phyloP scores from a whole-genome alignment of 306 rosid species.

The Glycine tomentella region DNA sequence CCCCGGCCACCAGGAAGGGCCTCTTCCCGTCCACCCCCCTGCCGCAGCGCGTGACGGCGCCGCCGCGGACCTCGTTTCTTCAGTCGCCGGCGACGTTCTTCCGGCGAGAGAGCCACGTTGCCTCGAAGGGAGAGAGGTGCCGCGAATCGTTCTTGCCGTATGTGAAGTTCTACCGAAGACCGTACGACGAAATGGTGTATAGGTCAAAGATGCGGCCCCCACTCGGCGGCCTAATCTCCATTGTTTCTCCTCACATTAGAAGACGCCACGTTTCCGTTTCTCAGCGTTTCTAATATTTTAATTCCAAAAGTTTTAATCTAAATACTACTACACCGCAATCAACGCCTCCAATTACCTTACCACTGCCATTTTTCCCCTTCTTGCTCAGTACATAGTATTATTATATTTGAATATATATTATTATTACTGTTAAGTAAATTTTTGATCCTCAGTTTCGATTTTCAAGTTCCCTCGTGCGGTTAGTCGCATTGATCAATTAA shows the following conservation, averaged over 20 bases:
- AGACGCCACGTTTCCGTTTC: constrained; percentile 91
- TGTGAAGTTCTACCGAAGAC: constrained; percentile 69
- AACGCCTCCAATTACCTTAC: background rate
- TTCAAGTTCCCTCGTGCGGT: constrained; percentile 58
- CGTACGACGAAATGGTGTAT: constrained; percentile 81
- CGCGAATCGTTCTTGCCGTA: constrained; percentile 67
- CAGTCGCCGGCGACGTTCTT: constrained; percentile 94
- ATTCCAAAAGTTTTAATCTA: background rate
- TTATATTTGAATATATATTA: constrained; percentile 24
- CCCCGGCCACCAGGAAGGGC: constrained; percentile 61
- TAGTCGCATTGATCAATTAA: constrained; percentile 1
- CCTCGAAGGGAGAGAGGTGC: constrained; percentile 57
- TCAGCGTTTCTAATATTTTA: constrained; percentile 75
- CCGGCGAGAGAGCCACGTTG: constrained; percentile 68
- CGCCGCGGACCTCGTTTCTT: constrained; percentile 73
- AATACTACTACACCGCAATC: constrained; percentile 38
- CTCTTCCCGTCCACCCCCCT: constrained; percentile 85
- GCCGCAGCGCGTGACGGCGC: constrained; percentile 71
- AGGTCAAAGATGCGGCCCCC: constrained; percentile 95
- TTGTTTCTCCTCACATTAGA: constrained; percentile 79
- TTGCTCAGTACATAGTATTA: constrained; percentile 44
- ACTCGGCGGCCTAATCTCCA: constrained; percentile 90
- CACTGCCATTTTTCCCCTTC: background rate
- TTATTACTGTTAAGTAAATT: constrained; percentile 22
- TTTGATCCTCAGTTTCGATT: constrained; percentile 28